These are phyloP conservation scores for Ochetophila trinervis DNA, from an alignment of 306 rosid species.

Conservation along the genomic window DNA sequence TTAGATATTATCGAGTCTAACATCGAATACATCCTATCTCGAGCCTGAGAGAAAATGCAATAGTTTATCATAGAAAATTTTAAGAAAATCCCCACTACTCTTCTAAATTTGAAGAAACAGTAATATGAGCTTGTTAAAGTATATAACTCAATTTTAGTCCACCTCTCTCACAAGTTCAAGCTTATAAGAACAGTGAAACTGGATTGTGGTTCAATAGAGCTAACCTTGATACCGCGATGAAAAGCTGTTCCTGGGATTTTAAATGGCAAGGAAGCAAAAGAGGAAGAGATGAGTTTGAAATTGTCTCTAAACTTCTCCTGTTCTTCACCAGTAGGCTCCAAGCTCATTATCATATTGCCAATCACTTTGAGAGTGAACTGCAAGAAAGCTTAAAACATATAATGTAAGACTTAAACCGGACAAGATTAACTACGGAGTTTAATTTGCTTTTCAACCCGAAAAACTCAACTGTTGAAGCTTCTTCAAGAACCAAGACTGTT, in stretches of 20 bases:
- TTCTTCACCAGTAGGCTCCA: constrained; percentile 76
- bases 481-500: constrained; percentile 60
- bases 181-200: no score
- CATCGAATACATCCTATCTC: constrained; percentile 78
- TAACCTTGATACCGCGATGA: constrained; percentile 70
- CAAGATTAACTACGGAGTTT: neutral
- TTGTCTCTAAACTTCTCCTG: constrained; percentile 74
- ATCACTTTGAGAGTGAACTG: constrained; percentile 89
- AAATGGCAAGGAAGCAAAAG: constrained; percentile 78
- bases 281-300: constrained; percentile 78
- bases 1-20: constrained; percentile 53
- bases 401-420: neutral
- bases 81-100: neutral
- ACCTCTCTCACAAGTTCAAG: no score
- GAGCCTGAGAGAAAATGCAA: constrained; percentile 44
- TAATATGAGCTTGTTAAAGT: no score
- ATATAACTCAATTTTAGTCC: no score
- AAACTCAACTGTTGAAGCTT: constrained; percentile 82
- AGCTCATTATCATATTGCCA: constrained; percentile 91
- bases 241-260: constrained; percentile 84
- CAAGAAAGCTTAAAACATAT: neutral
- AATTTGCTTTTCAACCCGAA: no score
- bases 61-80: neutral
- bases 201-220: no score
- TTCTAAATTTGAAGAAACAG: neutral